phyloP scores from a whole-genome alignment of 345 rosid species.

The Clausena lansium region DNA sequence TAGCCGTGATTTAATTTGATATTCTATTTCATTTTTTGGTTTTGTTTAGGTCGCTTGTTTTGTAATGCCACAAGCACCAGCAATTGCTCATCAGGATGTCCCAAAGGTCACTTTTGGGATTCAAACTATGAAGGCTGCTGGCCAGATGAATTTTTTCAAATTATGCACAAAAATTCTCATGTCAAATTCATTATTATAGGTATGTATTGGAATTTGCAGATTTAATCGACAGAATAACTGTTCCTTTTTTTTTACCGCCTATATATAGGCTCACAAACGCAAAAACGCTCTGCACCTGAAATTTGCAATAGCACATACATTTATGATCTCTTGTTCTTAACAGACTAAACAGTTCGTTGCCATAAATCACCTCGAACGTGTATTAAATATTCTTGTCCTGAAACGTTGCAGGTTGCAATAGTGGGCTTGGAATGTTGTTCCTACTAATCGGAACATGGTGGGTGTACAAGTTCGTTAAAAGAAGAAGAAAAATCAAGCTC shows the following conservation, averaged over 20 bases:
- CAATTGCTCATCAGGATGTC: background rate
- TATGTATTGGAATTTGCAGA: no score
- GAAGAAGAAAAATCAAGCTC: background rate
- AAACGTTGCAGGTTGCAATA: background rate
- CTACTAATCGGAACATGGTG: background rate
- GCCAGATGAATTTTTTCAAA: fast-evolving
- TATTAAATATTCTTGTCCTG: background rate
- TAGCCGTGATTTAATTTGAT: background rate
- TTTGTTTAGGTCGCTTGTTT: background rate
- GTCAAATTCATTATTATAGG: background rate
- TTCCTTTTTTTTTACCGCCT: no score
- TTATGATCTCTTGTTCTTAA: no score
- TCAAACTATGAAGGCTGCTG: no score
- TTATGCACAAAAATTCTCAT: background rate
- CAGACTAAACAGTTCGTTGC: no score
- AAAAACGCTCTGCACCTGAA: no score
- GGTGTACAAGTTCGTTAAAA: background rate
- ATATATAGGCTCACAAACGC: no score
- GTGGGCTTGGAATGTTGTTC: background rate
- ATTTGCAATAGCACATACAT: no score
- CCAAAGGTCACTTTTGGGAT: background rate
- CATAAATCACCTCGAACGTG: no score
- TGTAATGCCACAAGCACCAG: background rate
- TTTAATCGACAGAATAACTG: no score
- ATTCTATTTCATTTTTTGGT: background rate